Evolutionary conservation across 2,329 filamentous ascomycete genomes (phyloP).

Genomic region (Diaporthe humulicola): DNA sequence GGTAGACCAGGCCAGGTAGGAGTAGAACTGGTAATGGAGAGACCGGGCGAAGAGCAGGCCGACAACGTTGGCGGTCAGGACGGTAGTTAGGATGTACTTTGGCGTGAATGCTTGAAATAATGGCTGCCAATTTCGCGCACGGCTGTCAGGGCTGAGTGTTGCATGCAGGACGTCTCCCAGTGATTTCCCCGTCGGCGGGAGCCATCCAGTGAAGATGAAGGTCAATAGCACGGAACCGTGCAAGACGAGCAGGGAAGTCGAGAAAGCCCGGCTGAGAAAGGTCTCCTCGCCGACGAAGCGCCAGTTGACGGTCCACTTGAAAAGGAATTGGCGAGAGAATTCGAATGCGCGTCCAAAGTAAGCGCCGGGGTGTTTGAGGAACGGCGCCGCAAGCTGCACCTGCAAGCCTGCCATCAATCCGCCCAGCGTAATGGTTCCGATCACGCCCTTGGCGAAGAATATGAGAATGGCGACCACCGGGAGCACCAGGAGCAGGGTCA

Average conservation of each 20-base stretch:
- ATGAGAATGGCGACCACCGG: slow-evolving; percentile 85
- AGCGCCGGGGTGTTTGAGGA: slow-evolving; percentile 75
- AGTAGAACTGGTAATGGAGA: slow-evolving; percentile 95
- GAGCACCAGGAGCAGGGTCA: slow-evolving; percentile 87
- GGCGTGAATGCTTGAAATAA: slow-evolving; percentile 58
- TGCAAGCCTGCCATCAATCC: slow-evolving; percentile 58
- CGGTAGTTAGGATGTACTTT: slow-evolving; percentile 80
- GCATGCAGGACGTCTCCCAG: slow-evolving; percentile 65
- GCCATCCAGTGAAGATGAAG: slow-evolving; percentile 79
- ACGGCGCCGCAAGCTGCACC: slow-evolving; percentile 75
- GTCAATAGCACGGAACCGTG: slow-evolving; percentile 75
- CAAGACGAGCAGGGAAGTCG: slow-evolving; percentile 72
- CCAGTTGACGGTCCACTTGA: slow-evolving; percentile 99
- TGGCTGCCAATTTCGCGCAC: slow-evolving; percentile 43
- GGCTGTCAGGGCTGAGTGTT: slow-evolving; percentile 57
- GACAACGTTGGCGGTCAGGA: slow-evolving; percentile 82
- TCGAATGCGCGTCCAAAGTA: slow-evolving; percentile 91
- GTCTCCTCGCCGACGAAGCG: slow-evolving; percentile 87
- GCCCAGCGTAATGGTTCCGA: slow-evolving; percentile 70
- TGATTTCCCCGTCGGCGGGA: slow-evolving; percentile 74
- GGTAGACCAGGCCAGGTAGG: slow-evolving; percentile 90
- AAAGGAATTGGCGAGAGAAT: slow-evolving; percentile 90
- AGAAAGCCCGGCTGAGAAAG: slow-evolving; percentile 80
- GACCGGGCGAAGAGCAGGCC: slow-evolving; percentile 89
- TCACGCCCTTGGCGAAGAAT: slow-evolving; percentile 81